phyloP scores from a whole-genome alignment of 106 monocot species.

The Vanilla planifolia region DNA sequence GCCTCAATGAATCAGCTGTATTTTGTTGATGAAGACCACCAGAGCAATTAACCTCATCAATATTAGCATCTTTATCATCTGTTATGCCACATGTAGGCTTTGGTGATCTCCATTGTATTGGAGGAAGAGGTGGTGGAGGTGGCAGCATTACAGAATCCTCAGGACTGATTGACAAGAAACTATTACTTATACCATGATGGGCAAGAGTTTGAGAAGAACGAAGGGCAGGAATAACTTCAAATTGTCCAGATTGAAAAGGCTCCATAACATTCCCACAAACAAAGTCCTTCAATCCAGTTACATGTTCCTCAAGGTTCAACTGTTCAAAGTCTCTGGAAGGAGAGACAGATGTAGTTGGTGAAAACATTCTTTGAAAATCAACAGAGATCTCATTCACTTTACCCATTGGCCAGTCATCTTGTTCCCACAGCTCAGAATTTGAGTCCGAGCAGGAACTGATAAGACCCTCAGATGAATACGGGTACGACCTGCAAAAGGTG shows the following conservation, averaged over 20 bases:
- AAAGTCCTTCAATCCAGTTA: constrained; percentile 11
- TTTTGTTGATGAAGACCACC: constrained; percentile 3
- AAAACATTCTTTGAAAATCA: constrained; percentile 34
- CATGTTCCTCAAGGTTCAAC: constrained; percentile 18
- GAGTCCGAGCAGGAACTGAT: constrained; percentile 53
- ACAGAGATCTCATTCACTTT: constrained; percentile 24
- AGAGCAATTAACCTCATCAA: constrained; percentile 10
- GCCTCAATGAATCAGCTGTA: not conserved
- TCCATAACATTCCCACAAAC: constrained; percentile 13
- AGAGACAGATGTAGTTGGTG: constrained; percentile 31
- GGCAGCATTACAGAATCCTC: constrained; percentile 26
- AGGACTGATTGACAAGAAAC: constrained; percentile 6
- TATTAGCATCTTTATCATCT: constrained; percentile 9
- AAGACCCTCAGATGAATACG: constrained; percentile 61
- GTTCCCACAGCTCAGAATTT: constrained; percentile 80
- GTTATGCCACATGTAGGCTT: constrained; percentile 17
- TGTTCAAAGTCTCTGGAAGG: constrained; percentile 25
- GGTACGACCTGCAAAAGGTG: constrained; percentile 66
- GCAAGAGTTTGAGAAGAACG: constrained; percentile 22
- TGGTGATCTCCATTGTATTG: constrained; percentile 64
- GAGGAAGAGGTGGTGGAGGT: constrained; percentile 85
- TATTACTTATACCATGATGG: constrained; percentile 2
- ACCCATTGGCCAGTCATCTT: constrained; percentile 28
- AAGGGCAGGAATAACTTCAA: constrained; percentile 30
- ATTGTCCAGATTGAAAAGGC: constrained; percentile 22